Percentiles rank a stretch among this genome's conserved stretches.
Evolutionary conservation across 805 yeast genomes (phyloP).

Genomic region (Starmera amethionina): DNA sequence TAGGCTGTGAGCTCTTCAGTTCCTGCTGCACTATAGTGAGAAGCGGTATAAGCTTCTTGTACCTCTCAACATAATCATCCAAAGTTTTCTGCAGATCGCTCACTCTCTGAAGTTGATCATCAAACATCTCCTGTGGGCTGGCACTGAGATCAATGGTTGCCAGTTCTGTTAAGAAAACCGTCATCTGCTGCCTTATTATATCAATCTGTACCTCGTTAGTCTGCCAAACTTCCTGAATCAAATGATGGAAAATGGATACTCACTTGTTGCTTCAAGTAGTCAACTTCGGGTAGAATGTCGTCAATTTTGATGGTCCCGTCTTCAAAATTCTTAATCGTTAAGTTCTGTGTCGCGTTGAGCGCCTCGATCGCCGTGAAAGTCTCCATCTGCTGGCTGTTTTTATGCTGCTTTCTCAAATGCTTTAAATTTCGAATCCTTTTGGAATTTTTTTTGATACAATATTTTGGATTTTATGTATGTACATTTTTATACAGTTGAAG

Average conservation of each 20-base stretch:
- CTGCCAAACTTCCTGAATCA: not conserved
- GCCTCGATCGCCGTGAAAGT: slow-evolving; percentile 19
- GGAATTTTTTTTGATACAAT: not conserved
- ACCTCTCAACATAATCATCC: slow-evolving; percentile 35
- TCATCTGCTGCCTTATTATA: slow-evolving; percentile 30
- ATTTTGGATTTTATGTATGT: no score
- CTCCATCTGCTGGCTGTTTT: slow-evolving; percentile 13
- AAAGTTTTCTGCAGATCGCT: slow-evolving; percentile 26
- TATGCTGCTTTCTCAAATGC: not conserved
- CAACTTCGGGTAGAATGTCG: slow-evolving; percentile 26
- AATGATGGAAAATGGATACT: slow-evolving; percentile 1
- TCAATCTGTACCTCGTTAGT: slow-evolving; percentile 13
- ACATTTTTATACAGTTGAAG: no score
- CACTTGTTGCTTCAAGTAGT: slow-evolving; percentile 21
- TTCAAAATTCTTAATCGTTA: slow-evolving; percentile 30
- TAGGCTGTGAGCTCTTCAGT: slow-evolving; percentile 43
- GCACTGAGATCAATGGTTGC: slow-evolving; percentile 28
- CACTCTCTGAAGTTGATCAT: slow-evolving; percentile 24
- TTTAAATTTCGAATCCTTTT: not conserved
- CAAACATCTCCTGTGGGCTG: slow-evolving; percentile 17
- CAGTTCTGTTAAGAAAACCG: slow-evolving; percentile 23
- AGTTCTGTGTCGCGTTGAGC: slow-evolving; percentile 12
- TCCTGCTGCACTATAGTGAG: slow-evolving; percentile 36
- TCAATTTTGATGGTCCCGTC: slow-evolving; percentile 26
- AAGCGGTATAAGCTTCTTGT: slow-evolving; percentile 35